Evolutionary conservation across 805 yeast genomes (phyloP).

Genomic region (Lachancea kluyveri): DNA sequence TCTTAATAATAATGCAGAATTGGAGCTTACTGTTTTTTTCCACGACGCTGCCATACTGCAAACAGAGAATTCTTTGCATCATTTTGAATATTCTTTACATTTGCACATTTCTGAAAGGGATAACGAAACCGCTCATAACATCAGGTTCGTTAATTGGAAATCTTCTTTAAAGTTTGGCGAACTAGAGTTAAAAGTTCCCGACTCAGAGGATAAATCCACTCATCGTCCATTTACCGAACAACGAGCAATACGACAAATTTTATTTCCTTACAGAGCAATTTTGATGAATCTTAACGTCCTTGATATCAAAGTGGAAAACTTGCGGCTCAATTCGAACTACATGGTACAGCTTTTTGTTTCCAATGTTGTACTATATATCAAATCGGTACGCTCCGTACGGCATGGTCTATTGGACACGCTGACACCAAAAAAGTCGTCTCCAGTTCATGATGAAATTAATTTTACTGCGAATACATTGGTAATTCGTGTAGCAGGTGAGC

Average conservation of each 20-base stretch:
- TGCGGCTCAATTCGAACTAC: slow-evolving; percentile 14
- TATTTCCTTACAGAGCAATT: slow-evolving; percentile 2
- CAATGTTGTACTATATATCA: slow-evolving; percentile 22
- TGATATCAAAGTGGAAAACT: slow-evolving; percentile 29
- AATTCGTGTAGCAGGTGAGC: slow-evolving; percentile 14
- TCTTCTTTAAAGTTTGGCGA: background rate
- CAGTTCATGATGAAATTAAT: slow-evolving; percentile 25
- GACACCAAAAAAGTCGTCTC: slow-evolving; percentile 13
- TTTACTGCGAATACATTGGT: slow-evolving; percentile 23
- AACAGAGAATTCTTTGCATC: background rate
- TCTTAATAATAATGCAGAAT: too few species aligned
- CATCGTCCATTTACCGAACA: too few species aligned
- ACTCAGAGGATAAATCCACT: too few species aligned
- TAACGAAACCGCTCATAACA: background rate
- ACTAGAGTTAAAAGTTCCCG: background rate
- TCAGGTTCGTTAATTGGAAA: background rate
- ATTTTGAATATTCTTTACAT: background rate
- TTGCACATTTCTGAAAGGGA: background rate
- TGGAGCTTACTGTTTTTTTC: too few species aligned
- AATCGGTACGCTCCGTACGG: slow-evolving; percentile 17
- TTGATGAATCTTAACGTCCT: slow-evolving; percentile 17
- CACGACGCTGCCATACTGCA: too few species aligned
- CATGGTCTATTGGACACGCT: slow-evolving; percentile 18
- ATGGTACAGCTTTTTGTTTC: slow-evolving; percentile 19
- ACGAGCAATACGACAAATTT: too few species aligned